These are phyloP conservation scores for Plasmodium coatneyi DNA, from an alignment of 169 alveolate species.

Conservation along the genomic window DNA sequence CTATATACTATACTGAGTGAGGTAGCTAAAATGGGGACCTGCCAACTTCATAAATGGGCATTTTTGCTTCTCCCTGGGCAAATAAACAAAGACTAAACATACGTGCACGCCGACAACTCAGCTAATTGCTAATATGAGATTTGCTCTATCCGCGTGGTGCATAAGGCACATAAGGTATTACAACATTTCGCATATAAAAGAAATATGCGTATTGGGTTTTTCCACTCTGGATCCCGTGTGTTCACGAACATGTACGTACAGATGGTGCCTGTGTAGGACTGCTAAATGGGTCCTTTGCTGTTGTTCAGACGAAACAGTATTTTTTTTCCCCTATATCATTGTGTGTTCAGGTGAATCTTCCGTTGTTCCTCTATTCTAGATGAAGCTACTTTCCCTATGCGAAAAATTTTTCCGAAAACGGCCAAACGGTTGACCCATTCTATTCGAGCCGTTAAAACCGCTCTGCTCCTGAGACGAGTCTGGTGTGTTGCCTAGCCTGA, in stretches of 20 bases:
- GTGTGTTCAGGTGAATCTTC: background rate
- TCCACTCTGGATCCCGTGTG: background rate
- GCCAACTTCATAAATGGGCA: background rate
- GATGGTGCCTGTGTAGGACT: background rate
- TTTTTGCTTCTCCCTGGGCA: background rate
- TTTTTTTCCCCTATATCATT: background rate
- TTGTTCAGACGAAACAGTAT: background rate
- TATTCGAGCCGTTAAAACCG: background rate
- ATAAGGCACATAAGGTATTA: background rate
- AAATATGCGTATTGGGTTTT: background rate
- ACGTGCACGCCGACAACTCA: background rate
- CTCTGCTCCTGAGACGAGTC: background rate
- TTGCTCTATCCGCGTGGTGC: background rate
- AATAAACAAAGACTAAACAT: background rate
- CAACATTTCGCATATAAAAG: background rate
- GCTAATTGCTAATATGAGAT: background rate
- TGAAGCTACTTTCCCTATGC: background rate
- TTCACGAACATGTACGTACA: background rate
- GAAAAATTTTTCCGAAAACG: background rate
- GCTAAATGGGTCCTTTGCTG: background rate
- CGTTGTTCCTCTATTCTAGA: background rate
- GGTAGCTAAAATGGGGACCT: background rate
- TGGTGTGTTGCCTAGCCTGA: background rate
- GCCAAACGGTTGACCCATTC: background rate
- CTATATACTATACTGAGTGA: background rate